Evolutionary conservation across 2,329 filamentous ascomycete genomes (phyloP).

Genomic region (Aschersonia sp.): DNA sequence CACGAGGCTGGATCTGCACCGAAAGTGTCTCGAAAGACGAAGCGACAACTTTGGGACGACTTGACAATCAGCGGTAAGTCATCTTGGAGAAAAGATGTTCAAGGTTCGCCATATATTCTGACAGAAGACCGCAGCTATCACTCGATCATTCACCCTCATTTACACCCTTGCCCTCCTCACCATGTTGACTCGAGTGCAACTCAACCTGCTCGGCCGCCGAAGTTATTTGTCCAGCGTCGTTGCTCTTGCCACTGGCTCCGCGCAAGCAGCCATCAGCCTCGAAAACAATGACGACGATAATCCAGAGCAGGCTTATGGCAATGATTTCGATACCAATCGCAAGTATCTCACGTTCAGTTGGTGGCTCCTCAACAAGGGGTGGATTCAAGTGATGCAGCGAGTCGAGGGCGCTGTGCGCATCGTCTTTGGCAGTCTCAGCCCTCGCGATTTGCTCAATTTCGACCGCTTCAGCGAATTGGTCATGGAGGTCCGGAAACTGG

Average conservation of each 20-base stretch:
- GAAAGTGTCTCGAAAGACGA: conserved; percentile 52
- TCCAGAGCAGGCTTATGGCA: conserved; percentile 67
- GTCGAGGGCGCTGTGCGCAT: conserved; percentile 79
- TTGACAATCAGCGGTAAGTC: conserved; percentile 82
- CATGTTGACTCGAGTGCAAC: conserved; percentile 84
- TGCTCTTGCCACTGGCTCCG: conserved; percentile 64
- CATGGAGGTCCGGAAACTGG: conserved; percentile 65
- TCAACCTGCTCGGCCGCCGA: conserved; percentile 87
- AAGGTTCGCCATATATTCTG: too few species aligned
- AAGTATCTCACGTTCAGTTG: conserved; percentile 94
- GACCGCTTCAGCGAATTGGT: conserved; percentile 68
- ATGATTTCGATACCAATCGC: conserved; percentile 91
- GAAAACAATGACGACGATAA: conserved; percentile 91
- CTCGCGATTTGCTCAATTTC: conserved; percentile 74
- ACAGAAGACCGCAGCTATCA: conserved; percentile 43
- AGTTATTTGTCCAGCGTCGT: conserved; percentile 96
- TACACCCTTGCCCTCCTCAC: conserved; percentile 84
- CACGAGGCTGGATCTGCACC: conserved; percentile 24
- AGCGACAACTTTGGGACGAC: conserved; percentile 93
- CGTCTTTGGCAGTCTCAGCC: conserved; percentile 78
- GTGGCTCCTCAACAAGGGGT: conserved; percentile 91
- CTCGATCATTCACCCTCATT: conserved; percentile 76
- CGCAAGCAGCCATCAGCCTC: conserved; percentile 66
- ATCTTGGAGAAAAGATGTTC: background rate
- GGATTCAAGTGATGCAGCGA: conserved; percentile 64